phyloP scores from a whole-genome alignment of 208 protist genomes.

The Herpetomonas muscarum region DNA sequence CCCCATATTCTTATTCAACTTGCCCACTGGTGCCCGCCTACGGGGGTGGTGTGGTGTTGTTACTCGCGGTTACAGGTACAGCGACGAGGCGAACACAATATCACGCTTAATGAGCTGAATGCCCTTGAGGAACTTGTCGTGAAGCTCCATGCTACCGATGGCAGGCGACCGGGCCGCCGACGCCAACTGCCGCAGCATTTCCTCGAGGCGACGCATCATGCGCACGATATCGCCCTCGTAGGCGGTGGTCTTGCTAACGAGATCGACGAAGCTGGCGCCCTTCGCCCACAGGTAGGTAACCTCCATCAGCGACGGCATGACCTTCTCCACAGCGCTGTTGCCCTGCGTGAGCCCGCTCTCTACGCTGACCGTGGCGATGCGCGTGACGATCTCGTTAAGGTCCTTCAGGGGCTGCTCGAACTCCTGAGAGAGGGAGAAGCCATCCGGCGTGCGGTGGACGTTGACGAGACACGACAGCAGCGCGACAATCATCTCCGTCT shows the following conservation, averaged over 20 bases:
- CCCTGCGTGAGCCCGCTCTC: conserved; percentile 91
- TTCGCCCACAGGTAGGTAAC: conserved; percentile 96
- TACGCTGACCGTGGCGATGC: conserved; percentile 89
- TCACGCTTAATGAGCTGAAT: conserved; percentile 97
- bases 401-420: conserved; percentile 88
- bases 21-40: too few relatives aligned
- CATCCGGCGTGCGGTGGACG: conserved; percentile 92
- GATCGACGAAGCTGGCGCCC: conserved; percentile 96
- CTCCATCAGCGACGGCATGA: conserved; percentile 96
- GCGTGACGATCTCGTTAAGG: conserved; percentile 89
- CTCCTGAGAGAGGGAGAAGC: conserved; percentile 78
- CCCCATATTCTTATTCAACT: too few relatives aligned
- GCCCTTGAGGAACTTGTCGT: conserved; percentile 97
- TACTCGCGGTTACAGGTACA: conserved; percentile 95
- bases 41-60: too few relatives aligned
- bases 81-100: conserved; percentile 99
- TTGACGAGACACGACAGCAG: conserved; percentile 96
- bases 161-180: conserved; percentile 95
- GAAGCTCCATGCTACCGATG: conserved; percentile 98
- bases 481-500: conserved; percentile 93
- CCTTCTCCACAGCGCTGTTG: conserved; percentile 92
- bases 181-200: conserved; percentile 98
- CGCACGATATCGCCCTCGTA: conserved; percentile 99
- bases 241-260: conserved; percentile 96
- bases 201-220: conserved; percentile 97